phyloP scores from a whole-genome alignment of 2,329 filamentous ascomycete genomes.

The Ceratocystis lukuohia region DNA sequence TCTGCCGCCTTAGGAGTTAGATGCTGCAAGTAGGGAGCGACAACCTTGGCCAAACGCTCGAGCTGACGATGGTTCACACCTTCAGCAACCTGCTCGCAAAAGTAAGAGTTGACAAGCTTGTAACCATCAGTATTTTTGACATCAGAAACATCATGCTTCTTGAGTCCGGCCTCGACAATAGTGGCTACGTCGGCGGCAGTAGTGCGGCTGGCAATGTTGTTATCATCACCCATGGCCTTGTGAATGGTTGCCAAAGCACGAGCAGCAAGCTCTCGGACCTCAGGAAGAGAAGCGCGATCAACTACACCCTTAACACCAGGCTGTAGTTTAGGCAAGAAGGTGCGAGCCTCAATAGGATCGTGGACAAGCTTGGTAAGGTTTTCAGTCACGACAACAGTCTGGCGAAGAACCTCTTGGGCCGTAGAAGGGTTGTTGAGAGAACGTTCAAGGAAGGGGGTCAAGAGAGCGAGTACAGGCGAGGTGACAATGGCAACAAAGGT shows the following conservation, averaged over 20 bases:
- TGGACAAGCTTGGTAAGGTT: slow-evolving; percentile 98
- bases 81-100: slow-evolving; percentile 74
- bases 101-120: slow-evolving; percentile 55
- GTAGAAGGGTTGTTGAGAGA: slow-evolving; percentile 85
- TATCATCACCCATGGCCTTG: slow-evolving; percentile 73
- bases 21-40: slow-evolving; percentile 62
- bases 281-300: slow-evolving; percentile 79
- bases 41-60: slow-evolving; percentile 52
- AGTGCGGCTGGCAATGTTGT: slow-evolving; percentile 47
- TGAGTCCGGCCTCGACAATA: slow-evolving; percentile 62
- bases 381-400: slow-evolving; percentile 92
- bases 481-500: slow-evolving; percentile 97
- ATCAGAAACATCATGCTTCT: slow-evolving; percentile 49
- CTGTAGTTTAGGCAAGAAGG: slow-evolving; percentile 86
- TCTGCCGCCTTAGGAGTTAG: slow-evolving; percentile 50
- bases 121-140: slow-evolving; percentile 40
- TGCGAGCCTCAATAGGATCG: slow-evolving; percentile 82
- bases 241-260: slow-evolving; percentile 77
- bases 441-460: slow-evolving; percentile 88
- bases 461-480: slow-evolving; percentile 82
- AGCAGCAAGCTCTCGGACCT: slow-evolving; percentile 80
- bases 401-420: slow-evolving; percentile 82
- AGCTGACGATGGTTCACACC: slow-evolving; percentile 74
- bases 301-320: slow-evolving; percentile 85
- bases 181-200: slow-evolving; percentile 60